Percentiles rank a stretch among this genome's conserved stretches.
Evolutionary conservation across 805 yeast genomes (phyloP).

Genomic region (Candida xiaguanensis): DNA sequence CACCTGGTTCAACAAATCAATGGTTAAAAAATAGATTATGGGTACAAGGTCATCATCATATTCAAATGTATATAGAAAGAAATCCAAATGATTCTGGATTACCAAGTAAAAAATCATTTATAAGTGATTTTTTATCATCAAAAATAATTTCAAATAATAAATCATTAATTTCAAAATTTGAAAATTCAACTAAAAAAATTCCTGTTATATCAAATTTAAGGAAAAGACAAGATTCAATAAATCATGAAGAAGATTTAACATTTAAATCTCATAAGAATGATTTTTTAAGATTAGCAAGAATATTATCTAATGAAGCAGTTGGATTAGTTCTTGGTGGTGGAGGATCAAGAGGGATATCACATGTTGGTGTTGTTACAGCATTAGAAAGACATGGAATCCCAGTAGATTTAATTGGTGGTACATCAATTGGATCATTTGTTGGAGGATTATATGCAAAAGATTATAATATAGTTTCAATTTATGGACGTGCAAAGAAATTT

Average conservation of each 20-base stretch:
- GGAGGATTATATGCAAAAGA: conserved; percentile 95
- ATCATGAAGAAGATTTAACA: conserved; percentile 15
- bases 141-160: conserved; percentile 32
- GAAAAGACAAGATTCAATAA: conserved; percentile 15
- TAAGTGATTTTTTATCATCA: conserved; percentile 32
- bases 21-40: conserved; percentile 87
- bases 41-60: conserved; percentile 92
- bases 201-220: conserved; percentile 17
- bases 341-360: conserved; percentile 93
- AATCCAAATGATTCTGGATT: conserved; percentile 7
- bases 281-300: conserved; percentile 83
- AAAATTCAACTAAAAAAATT: conserved; percentile 25
- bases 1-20: conserved; percentile 76
- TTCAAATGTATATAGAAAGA: conserved; percentile 54
- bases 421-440: conserved; percentile 92
- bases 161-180: conserved; percentile 28
- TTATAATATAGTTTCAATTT: conserved; percentile 85
- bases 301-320: conserved; percentile 87
- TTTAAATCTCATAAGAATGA: conserved; percentile 69
- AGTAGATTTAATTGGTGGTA: conserved; percentile 90
- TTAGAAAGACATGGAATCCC: conserved; percentile 92
- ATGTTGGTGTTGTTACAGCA: conserved; percentile 86
- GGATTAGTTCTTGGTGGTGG: conserved; percentile 97
- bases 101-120: conserved; percentile 15
- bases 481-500: conserved; percentile 85